Percentiles rank a stretch among this genome's conserved stretches.
Evolutionary conservation across 306 rosid species (phyloP).

Genomic region (Carpinus viminea): DNA sequence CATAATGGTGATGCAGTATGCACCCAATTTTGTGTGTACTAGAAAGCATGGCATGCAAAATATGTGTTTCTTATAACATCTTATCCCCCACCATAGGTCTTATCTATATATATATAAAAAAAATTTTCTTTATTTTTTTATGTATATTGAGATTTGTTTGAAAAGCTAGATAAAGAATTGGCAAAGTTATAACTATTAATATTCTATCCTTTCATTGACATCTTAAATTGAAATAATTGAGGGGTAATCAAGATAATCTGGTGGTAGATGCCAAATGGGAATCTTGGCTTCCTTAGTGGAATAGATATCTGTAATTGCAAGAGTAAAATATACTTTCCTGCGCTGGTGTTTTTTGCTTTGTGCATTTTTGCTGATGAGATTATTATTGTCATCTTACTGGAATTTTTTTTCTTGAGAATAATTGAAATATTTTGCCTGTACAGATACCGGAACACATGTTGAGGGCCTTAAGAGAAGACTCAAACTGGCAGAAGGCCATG

Average conservation of each 20-base stretch:
- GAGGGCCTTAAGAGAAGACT: conserved; percentile 65
- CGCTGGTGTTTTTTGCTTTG: conserved; percentile 5
- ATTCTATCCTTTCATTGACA: not conserved
- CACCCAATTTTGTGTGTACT: too few species aligned
- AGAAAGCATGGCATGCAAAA: too few species aligned
- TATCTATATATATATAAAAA: too few species aligned
- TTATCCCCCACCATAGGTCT: too few species aligned
- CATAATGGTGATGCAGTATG: too few species aligned
- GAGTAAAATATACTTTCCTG: not conserved
- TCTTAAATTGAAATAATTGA: not conserved
- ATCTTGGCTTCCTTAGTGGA: not conserved
- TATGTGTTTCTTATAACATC: too few species aligned
- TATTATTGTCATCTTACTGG: conserved; percentile 20
- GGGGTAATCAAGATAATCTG: not conserved
- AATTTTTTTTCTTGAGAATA: conserved; percentile 14
- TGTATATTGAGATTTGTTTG: too few species aligned
- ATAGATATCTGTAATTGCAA: conserved; percentile 12
- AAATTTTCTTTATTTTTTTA: too few species aligned
- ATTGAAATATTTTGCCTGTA: conserved; percentile 27
- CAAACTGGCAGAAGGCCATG: conserved; percentile 81
- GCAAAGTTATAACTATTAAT: not conserved
- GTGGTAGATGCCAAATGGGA: not conserved
- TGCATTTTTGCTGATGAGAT: conserved; percentile 24
- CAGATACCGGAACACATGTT: conserved; percentile 50
- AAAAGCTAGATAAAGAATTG: too few species aligned